Conservation (phyloP, 192 early-diverging fungal species). For the Backusella liffmaniae region DNA sequence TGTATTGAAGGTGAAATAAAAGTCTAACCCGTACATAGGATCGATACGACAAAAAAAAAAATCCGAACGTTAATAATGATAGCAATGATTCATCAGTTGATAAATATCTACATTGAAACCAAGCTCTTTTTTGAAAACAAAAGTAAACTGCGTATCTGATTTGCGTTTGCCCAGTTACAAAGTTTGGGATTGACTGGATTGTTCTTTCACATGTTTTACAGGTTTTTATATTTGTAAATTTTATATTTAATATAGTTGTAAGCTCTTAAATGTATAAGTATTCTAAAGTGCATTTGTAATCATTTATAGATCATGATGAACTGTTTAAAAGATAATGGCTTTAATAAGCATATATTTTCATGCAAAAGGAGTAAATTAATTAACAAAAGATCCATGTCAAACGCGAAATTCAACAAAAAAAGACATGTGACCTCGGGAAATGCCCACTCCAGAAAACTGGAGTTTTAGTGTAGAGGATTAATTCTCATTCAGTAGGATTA, state of each 20-base stretch:
- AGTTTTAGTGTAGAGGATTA: background rate
- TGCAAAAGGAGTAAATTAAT: background rate
- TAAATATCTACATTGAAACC: background rate
- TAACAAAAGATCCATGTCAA: background rate
- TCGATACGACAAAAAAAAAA: background rate
- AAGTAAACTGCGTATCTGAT: background rate
- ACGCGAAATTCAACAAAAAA: slow-evolving; percentile 1
- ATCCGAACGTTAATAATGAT: too few species aligned
- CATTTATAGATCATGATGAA: background rate
- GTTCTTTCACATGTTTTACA: too few species aligned
- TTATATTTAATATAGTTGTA: background rate
- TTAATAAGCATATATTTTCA: background rate
- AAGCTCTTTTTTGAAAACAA: background rate
- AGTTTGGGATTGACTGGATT: background rate
- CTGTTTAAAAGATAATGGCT: background rate
- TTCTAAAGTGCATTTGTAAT: background rate
- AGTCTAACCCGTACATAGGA: background rate
- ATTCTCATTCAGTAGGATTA: background rate
- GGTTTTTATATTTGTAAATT: background rate
- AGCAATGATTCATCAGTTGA: background rate
- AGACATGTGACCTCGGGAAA: background rate
- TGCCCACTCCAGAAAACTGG: background rate
- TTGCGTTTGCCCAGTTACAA: background rate
- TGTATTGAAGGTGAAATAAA: background rate
- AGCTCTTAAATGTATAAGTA: background rate